Percentiles rank a stretch among this genome's conserved stretches.
phyloP scores from a whole-genome alignment of 345 rosid species.

The Adansonia digitata region DNA sequence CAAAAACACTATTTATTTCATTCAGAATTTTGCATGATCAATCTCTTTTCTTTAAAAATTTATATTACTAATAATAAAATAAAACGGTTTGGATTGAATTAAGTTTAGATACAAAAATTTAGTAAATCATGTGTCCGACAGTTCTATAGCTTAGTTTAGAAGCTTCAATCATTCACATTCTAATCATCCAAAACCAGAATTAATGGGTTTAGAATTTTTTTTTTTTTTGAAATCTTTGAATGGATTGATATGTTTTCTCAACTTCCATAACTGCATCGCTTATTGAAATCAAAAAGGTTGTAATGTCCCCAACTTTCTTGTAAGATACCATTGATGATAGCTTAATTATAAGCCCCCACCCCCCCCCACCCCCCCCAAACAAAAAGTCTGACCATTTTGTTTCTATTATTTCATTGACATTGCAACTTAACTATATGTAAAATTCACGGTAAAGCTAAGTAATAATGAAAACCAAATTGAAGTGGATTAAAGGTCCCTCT shows the following conservation, averaged over 20 bases:
- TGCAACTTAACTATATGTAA: background rate
- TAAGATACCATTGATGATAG: constrained; percentile 18
- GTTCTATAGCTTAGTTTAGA: constrained; percentile 10
- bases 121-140: background rate
- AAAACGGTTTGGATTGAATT: too few species aligned
- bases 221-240: background rate
- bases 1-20: too few species aligned
- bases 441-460: constrained; percentile 4
- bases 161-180: constrained; percentile 15
- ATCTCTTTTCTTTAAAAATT: too few species aligned
- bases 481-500: constrained; percentile 26
- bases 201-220: background rate
- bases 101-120: too few species aligned
- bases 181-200: background rate
- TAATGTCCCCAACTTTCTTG: constrained; percentile 11
- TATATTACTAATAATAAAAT: too few species aligned
- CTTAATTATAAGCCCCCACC: constrained; percentile 24
- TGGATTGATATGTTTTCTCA: constrained; percentile 9
- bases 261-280: constrained; percentile 1
- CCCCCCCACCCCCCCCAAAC: too few species aligned
- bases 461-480: constrained; percentile 11
- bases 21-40: too few species aligned
- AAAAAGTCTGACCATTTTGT: constrained; percentile 1
- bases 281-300: constrained; percentile 9
- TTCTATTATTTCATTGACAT: background rate